Percentiles rank a stretch among this genome's conserved stretches.
These are phyloP conservation scores for Udeniomyces megalosporus DNA, from an alignment of 768 basidiomycete species.

Conservation along the genomic window DNA sequence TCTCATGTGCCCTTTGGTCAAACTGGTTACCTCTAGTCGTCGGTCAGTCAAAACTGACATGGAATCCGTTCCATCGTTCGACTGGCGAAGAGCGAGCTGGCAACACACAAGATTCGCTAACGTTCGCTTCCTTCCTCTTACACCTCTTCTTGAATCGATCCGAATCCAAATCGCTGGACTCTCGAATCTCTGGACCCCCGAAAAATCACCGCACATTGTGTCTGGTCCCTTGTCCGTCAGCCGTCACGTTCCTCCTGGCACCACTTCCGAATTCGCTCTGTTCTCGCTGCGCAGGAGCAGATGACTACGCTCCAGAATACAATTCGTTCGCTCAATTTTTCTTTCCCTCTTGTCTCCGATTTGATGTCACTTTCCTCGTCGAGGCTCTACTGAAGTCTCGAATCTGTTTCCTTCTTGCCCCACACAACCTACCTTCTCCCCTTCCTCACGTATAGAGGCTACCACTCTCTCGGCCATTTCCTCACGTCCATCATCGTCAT, in stretches of 20 bases:
- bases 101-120: too few species aligned
- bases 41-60: constrained; percentile 37
- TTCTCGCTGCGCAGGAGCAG: constrained; percentile 65
- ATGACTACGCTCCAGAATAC: constrained; percentile 70
- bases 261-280: constrained; percentile 90
- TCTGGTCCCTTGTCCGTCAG: constrained; percentile 32
- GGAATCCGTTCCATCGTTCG: too few species aligned
- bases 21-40: constrained; percentile 97
- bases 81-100: neutral
- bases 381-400: too few species aligned
- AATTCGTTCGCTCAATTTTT: constrained; percentile 25
- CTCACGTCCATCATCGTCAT: constrained; percentile 79
- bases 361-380: too few species aligned
- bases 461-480: constrained; percentile 81
- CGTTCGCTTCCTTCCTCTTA: too few species aligned
- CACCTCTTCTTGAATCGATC: too few species aligned
- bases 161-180: too few species aligned
- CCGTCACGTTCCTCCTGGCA: constrained; percentile 83
- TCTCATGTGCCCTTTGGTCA: constrained; percentile 84
- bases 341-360: neutral
- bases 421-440: neutral
- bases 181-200: too few species aligned
- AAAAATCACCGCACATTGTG: neutral
- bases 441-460: constrained; percentile 18
- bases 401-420: too few species aligned